A percentile compares a stretch with the other conserved stretches of the same genome.
Conservation (phyloP, 805 yeast genomes). For the Pichia gijzeniarum region DNA sequence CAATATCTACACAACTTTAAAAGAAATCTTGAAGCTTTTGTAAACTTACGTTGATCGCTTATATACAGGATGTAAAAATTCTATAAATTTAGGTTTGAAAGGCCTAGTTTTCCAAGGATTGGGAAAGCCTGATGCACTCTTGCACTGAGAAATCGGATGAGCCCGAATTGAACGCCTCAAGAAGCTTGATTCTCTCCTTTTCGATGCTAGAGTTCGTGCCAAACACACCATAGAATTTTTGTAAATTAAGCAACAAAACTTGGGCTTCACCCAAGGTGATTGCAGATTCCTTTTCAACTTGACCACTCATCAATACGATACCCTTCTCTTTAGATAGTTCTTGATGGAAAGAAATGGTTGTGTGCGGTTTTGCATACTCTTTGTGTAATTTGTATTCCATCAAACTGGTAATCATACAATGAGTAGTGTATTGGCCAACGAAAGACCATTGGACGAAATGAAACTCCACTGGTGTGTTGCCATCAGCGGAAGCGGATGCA, state of each 20-base stretch:
- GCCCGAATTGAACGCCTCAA: conserved; percentile 68
- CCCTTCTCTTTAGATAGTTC: conserved; percentile 58
- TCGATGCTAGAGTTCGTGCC: conserved; percentile 37
- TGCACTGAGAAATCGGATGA: conserved; percentile 60
- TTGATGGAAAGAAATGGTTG: conserved; percentile 81
- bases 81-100: too few species aligned
- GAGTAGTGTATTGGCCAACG: conserved; percentile 76
- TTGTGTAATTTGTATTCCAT: conserved; percentile 87
- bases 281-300: conserved; percentile 63
- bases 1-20: too few species aligned
- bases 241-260: conserved; percentile 64
- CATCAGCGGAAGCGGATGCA: conserved; percentile 14
- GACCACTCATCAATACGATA: conserved; percentile 79
- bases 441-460: conserved; percentile 94
- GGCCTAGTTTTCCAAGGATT: conserved; percentile 50
- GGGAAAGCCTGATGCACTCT: conserved; percentile 61
- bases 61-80: too few species aligned
- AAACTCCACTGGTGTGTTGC: conserved; percentile 50
- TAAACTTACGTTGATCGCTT: too few species aligned
- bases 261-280: conserved; percentile 73
- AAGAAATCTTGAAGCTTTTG: too few species aligned
- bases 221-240: conserved; percentile 76
- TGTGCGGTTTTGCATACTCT: conserved; percentile 93
- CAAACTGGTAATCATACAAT: conserved; percentile 84
- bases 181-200: conserved; percentile 46